Conservation (phyloP, 2,329 filamentous ascomycete genomes). For the Grosmannia serpens region DNA sequence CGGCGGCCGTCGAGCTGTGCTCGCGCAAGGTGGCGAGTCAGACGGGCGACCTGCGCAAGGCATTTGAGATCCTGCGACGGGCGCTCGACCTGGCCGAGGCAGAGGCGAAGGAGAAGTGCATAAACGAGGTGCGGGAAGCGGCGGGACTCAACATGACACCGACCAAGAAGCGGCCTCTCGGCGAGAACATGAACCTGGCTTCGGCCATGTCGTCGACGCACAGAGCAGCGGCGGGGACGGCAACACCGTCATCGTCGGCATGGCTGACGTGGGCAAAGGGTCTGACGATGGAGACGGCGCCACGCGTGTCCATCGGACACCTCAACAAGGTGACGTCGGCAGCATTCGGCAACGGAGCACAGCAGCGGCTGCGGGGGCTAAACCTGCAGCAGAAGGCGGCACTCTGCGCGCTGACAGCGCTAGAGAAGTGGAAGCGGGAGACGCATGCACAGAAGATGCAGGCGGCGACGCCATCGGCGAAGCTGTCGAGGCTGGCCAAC, state of each 20-base stretch:
- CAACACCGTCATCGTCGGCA: conserved; percentile 21
- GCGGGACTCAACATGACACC: conserved; percentile 2
- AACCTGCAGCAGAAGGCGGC: conserved; percentile 96
- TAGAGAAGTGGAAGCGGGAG: conserved; percentile 63
- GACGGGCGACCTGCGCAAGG: conserved; percentile 87
- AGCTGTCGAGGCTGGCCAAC: conserved; percentile 19
- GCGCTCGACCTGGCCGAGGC: conserved; percentile 82
- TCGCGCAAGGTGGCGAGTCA: conserved; percentile 91
- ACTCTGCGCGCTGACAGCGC: conserved; percentile 73
- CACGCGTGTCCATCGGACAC: conserved; percentile 79
- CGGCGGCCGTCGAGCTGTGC: conserved; percentile 85
- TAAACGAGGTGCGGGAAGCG: conserved; percentile 35
- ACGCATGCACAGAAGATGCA: conserved; percentile 24
- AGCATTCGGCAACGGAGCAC: conserved; percentile 80
- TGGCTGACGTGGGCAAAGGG: conserved; percentile 40
- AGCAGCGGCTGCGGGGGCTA: conserved; percentile 71
- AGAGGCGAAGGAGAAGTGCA: conserved; percentile 66
- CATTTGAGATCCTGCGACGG: conserved; percentile 84
- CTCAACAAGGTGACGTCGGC: conserved; percentile 84
- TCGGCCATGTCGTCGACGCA: conserved; percentile 19
- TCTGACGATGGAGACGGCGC: conserved; percentile 68
- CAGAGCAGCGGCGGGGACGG: conserved; percentile 5
- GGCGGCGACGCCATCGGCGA: background rate
- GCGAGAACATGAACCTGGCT: conserved; percentile 70
- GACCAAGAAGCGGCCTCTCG: conserved; percentile 56